phyloP scores from a whole-genome alignment of 768 basidiomycete species.

The Tylopilus rubrobrunneus region DNA sequence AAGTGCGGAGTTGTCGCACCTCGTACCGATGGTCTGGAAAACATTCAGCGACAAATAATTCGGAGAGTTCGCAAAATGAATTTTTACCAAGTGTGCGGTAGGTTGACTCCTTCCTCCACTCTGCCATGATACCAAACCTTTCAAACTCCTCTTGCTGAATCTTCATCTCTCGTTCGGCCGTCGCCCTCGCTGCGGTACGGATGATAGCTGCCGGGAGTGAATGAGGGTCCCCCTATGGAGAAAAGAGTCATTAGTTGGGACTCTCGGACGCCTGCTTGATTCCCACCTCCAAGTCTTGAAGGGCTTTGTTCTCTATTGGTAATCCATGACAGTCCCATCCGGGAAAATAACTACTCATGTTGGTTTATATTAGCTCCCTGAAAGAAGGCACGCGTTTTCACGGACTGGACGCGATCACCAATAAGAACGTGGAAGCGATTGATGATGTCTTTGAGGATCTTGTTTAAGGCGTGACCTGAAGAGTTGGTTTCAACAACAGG shows the following conservation, averaged over 20 bases:
- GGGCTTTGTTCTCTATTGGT: slow-evolving; percentile 93
- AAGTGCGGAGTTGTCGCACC: slow-evolving; percentile 80
- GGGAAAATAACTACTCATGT: slow-evolving; percentile 69
- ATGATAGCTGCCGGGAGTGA: slow-evolving; percentile 57
- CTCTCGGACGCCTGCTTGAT: not conserved
- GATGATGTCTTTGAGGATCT: slow-evolving; percentile 94
- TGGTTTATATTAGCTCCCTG: not conserved
- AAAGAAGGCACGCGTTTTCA: not conserved
- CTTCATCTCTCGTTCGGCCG: slow-evolving; percentile 69
- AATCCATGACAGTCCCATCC: slow-evolving; percentile 99
- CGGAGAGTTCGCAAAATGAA: not conserved
- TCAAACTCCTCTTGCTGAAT: slow-evolving; percentile 78
- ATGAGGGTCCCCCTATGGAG: slow-evolving; percentile 49
- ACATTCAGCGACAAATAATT: not conserved
- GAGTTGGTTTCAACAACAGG: not conserved
- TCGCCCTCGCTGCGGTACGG: slow-evolving; percentile 64
- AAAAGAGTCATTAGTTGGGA: not conserved
- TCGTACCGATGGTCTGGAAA: slow-evolving; percentile 78
- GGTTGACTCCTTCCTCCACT: slow-evolving; percentile 68
- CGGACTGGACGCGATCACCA: slow-evolving; percentile 81
- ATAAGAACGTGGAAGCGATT: slow-evolving; percentile 83
- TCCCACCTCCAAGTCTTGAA: slow-evolving; percentile 68
- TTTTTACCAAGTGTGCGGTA: slow-evolving; percentile 81
- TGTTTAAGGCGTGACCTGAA: slow-evolving; percentile 92
- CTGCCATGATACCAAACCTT: slow-evolving; percentile 86